Percentiles rank a stretch among this genome's conserved stretches.
Evolutionary conservation across 2,329 filamentous ascomycete genomes (phyloP).

Genomic region (Basipetospora chlamydospora): DNA sequence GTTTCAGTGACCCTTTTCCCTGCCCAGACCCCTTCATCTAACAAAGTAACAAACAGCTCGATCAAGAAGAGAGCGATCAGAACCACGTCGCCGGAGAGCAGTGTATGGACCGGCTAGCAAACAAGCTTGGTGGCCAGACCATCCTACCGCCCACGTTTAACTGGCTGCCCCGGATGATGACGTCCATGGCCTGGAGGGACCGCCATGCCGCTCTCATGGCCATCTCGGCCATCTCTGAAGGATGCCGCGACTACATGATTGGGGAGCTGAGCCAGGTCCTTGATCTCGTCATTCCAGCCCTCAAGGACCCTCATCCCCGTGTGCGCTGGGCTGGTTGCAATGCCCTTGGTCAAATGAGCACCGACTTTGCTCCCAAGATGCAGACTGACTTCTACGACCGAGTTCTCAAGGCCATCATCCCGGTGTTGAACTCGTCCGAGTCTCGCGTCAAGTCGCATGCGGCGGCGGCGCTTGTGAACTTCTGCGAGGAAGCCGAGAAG

Average conservation of each 20-base stretch:
- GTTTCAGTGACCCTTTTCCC: slow-evolving; percentile 16
- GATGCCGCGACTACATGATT: slow-evolving; percentile 90
- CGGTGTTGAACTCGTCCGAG: slow-evolving; percentile 78
- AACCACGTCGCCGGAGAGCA: slow-evolving; percentile 98
- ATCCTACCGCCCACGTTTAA: slow-evolving; percentile 87
- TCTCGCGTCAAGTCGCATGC: slow-evolving; percentile 93
- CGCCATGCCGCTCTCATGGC: slow-evolving; percentile 96
- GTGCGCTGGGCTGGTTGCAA: slow-evolving; percentile 97
- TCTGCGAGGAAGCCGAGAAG: slow-evolving; percentile 96
- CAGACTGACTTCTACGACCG: slow-evolving; percentile 86
- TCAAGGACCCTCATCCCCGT: slow-evolving; percentile 80
- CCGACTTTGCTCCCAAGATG: slow-evolving; percentile 96
- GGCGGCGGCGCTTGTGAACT: slow-evolving; percentile 95
- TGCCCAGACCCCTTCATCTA: neutral
- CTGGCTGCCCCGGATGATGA: slow-evolving; percentile 97
- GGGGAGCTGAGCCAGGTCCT: slow-evolving; percentile 88
- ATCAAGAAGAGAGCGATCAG: slow-evolving; percentile 87
- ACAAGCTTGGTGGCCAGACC: slow-evolving; percentile 90
- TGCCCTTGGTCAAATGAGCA: slow-evolving; percentile 98
- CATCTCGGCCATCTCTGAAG: slow-evolving; percentile 95
- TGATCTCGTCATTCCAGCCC: slow-evolving; percentile 81
- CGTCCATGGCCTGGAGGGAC: slow-evolving; percentile 85
- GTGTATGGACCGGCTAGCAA: slow-evolving; percentile 93
- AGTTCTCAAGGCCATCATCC: slow-evolving; percentile 81
- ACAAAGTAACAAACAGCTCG: slow-evolving; percentile 53